phyloP scores from a whole-genome alignment of 164 flowering plant species.

The Euptelea pleiosperma region DNA sequence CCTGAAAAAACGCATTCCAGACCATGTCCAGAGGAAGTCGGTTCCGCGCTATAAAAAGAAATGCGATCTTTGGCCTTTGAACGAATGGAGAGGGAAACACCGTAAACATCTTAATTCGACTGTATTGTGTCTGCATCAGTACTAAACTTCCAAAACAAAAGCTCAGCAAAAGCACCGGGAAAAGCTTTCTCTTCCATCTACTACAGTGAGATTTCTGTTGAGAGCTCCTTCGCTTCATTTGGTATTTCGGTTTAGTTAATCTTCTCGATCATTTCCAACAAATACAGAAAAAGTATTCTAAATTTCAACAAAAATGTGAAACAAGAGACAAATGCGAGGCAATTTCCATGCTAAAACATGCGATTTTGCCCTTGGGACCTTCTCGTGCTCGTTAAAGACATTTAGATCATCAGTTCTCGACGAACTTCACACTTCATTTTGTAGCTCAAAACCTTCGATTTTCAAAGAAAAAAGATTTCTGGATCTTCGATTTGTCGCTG shows the following conservation, averaged over 20 bases:
- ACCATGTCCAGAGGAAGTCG: constrained; percentile 76
- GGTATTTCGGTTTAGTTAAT: not conserved
- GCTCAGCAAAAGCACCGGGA: constrained; percentile 32
- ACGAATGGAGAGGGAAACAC: constrained; percentile 28
- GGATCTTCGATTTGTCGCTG: not conserved
- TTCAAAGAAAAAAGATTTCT: not conserved
- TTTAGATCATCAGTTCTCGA: not conserved
- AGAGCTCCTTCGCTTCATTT: constrained; percentile 41
- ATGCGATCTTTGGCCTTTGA: constrained; percentile 68
- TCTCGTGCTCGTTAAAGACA: not conserved
- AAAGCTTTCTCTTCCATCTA: constrained; percentile 61
- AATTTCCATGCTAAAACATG: not conserved
- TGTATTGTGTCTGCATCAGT: constrained; percentile 50
- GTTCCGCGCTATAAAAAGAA: constrained; percentile 84
- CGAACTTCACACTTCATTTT: not conserved
- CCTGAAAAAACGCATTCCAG: constrained; percentile 89
- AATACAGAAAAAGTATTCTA: too few relatives aligned
- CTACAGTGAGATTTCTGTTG: constrained; percentile 31
- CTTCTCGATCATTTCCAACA: constrained; percentile 7
- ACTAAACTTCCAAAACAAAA: constrained; percentile 56
- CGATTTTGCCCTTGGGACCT: not conserved
- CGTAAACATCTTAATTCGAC: constrained; percentile 33
- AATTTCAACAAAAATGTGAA: constrained; percentile 7
- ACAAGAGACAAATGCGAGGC: not conserved
- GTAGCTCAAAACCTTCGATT: not conserved